These are phyloP conservation scores for Globisporangium apiculatum DNA, from an alignment of 352 stramenopile genomes.

Conservation along the genomic window DNA sequence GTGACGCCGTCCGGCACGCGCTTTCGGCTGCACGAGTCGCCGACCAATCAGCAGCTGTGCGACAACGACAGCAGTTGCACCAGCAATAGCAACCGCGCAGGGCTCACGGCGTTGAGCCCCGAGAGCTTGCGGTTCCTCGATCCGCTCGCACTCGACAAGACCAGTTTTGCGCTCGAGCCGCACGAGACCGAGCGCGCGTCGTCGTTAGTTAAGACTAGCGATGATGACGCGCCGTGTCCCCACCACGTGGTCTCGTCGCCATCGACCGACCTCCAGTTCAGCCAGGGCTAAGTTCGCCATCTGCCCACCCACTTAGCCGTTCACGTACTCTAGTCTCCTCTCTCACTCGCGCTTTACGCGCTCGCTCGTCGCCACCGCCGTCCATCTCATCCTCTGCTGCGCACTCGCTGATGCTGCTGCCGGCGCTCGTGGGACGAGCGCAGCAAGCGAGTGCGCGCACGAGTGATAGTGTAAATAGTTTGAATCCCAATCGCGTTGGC, in stretches of 20 bases:
- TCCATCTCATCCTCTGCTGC: background rate
- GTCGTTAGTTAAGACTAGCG: too few relatives aligned
- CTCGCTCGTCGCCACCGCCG: too few relatives aligned
- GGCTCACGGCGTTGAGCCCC: slow-evolving; percentile 4
- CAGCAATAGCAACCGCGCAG: too few relatives aligned
- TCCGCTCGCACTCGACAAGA: background rate
- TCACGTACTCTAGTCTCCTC: background rate
- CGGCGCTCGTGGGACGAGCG: too few relatives aligned
- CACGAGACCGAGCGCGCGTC: too few relatives aligned
- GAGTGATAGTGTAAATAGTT: too few relatives aligned
- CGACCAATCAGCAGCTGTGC: slow-evolving; percentile 1
- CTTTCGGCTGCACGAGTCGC: background rate
- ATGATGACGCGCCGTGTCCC: background rate
- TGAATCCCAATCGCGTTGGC: too few relatives aligned
- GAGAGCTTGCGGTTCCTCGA: slow-evolving; percentile 12
- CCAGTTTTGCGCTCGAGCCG: background rate
- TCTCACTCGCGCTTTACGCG: background rate
- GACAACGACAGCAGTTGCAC: background rate
- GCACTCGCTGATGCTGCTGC: too few relatives aligned
- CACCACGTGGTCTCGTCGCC: background rate
- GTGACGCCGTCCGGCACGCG: slow-evolving; percentile 5
- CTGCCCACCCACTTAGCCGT: background rate
- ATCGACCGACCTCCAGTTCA: too few relatives aligned
- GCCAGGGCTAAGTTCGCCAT: too few relatives aligned
- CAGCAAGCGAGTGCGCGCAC: too few relatives aligned